phyloP scores from a whole-genome alignment of 2,329 filamentous ascomycete species.

The Fusarium robinianum region DNA sequence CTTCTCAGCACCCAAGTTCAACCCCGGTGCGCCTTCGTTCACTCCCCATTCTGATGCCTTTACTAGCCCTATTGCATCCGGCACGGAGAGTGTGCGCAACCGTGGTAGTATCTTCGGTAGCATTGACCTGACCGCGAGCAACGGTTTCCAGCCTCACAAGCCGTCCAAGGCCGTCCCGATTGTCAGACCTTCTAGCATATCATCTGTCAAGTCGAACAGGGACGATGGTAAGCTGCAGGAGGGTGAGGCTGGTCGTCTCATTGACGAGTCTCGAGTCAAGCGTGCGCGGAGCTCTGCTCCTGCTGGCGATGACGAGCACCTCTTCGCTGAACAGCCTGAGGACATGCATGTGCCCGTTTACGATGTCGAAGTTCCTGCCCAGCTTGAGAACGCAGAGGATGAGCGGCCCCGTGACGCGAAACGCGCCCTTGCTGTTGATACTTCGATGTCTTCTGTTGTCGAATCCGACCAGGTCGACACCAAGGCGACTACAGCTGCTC shows the following conservation, averaged over 20 bases:
- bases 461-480: constrained; percentile 59
- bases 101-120: constrained; percentile 68
- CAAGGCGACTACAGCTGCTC: constrained; percentile 56
- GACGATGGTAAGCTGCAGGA: constrained; percentile 34
- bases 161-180: constrained; percentile 86
- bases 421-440: constrained; percentile 50
- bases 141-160: constrained; percentile 68
- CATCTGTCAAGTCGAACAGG: constrained; percentile 41
- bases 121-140: constrained; percentile 65
- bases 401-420: constrained; percentile 48
- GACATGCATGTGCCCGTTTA: constrained; percentile 16
- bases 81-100: constrained; percentile 49
- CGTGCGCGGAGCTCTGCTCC: constrained; percentile 67
- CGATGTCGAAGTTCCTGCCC: constrained; percentile 28
- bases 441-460: constrained; percentile 58
- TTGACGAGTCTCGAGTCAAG: constrained; percentile 73
- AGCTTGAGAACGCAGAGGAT: constrained; percentile 36
- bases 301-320: constrained; percentile 73
- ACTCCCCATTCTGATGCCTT: constrained; percentile 63
- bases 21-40: constrained; percentile 77
- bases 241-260: constrained; percentile 60
- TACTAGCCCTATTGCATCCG: constrained; percentile 50
- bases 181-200: constrained; percentile 64
- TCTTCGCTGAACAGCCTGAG: constrained; percentile 66
- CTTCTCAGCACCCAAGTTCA: constrained; percentile 72